Base-by-base conservation (phyloP, 257 asterid genomes). In the Solanum chmielewskii region DNA sequence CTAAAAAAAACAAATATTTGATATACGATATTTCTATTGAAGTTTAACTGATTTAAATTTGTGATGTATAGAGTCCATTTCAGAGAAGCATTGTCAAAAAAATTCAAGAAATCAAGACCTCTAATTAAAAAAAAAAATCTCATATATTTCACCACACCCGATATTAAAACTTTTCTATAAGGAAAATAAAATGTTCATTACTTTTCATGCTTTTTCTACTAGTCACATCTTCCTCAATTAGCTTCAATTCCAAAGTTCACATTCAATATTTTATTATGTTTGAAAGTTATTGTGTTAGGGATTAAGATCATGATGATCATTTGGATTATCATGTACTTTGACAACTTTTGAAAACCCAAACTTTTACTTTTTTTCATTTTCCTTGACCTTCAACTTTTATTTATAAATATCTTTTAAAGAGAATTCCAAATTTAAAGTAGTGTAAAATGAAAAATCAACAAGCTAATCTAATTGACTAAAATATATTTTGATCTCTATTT, bases 11-110 rank as follows among this genome's bases (percentile, higher is more conserved):
- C 0, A 52, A 52, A 6, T 10, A 18, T 56, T 7, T 18, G 1
- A 7, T 62, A 62, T n/a, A 2, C 0, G 29, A 9, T 10, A 4
- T n/a, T 6, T 3, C 1, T 5, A 16, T 49, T 0, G 4, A 1
- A 10, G 4, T 62, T 62, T 7, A 5, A n/a, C 0, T 11, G 25
- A 62, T n/a, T 62, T 12, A 0, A 4, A 62, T 62, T n/a, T 0
- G 7, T 12, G 11, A 10, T n/a, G 1, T 10, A 25, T 62, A 62
- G 3, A 9, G 2, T 8, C 1, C 7, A n/a, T n/a, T 62, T 1
- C 5, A 5, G 16, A n/a, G 3, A 4, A 62, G 1, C 1, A 1
- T 5, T n/a, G 11, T n/a, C 0, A 6, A 2, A 52, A 52, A 52
- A 9, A 59, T 59, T 21, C 12, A 59, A 59, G 0, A 20, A 20